Evolutionary conservation across 1,284 basidiomycete genomes (phyloP).

Genomic region (Stygiomarasmius scandens): DNA sequence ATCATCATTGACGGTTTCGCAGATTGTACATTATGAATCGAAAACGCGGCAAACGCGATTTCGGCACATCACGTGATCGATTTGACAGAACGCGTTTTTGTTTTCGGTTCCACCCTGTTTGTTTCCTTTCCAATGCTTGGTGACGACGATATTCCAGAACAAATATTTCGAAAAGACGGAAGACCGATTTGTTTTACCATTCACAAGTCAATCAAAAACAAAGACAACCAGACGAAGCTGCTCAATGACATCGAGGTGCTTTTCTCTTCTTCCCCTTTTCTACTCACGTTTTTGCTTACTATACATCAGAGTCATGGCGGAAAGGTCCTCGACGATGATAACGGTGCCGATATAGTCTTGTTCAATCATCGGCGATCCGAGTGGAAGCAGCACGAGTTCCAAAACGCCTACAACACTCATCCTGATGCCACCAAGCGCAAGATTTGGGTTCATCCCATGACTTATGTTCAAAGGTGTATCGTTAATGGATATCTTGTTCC

Average conservation of each 20-base stretch:
- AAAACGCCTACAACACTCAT: constrained; percentile 9
- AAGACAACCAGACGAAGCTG: background rate
- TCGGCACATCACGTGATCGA: too few relatives aligned
- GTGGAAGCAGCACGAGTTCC: background rate
- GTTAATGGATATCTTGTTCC: background rate
- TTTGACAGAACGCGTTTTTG: too few relatives aligned
- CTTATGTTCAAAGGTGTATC: constrained; percentile 11
- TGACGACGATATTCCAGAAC: background rate
- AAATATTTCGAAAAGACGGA: constrained; percentile 7
- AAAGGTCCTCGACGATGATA: constrained; percentile 2
- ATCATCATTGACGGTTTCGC: too few relatives aligned
- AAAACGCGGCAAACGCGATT: too few relatives aligned
- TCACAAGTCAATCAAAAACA: background rate
- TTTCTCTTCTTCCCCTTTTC: background rate
- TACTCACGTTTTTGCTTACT: background rate
- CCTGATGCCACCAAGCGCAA: constrained; percentile 5
- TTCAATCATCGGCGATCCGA: background rate
- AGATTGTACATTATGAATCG: too few relatives aligned
- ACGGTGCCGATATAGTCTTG: constrained; percentile 10
- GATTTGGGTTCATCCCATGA: constrained; percentile 10
- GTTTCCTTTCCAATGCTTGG: too few relatives aligned
- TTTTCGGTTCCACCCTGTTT: too few relatives aligned
- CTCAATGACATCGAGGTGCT: background rate
- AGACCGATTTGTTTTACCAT: constrained; percentile 4
- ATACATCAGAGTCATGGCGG: constrained; percentile 12